phyloP scores from a whole-genome alignment of 106 monocot genomes.

The Amphibolis antarctica region DNA sequence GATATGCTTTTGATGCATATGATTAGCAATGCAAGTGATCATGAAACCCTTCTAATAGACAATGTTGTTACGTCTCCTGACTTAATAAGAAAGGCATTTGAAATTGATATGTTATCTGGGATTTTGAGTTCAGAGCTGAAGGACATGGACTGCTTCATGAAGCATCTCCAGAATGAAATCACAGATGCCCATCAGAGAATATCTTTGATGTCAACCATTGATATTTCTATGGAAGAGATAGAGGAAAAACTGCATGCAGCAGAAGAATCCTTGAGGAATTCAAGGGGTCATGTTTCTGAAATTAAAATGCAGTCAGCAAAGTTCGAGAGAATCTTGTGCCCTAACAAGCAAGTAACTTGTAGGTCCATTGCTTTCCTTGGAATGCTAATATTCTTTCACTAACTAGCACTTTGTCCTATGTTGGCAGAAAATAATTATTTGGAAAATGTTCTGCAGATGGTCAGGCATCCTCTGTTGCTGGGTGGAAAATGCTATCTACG shows the following conservation, averaged over 20 bases:
- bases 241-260: constrained; percentile 37
- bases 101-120: constrained; percentile 49
- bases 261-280: constrained; percentile 40
- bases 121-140: constrained; percentile 54
- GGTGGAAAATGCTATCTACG: constrained; percentile 30
- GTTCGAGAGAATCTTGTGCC: constrained; percentile 34
- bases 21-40: constrained; percentile 24
- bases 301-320: constrained; percentile 37
- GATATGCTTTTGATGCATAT: constrained; percentile 55
- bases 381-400: constrained; percentile 7
- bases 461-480: constrained; percentile 12
- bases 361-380: constrained; percentile 10
- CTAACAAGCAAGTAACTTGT: constrained; percentile 25
- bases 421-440: constrained; percentile 31
- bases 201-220: constrained; percentile 1
- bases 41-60: constrained; percentile 25
- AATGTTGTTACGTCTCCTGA: constrained; percentile 23
- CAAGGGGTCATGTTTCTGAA: constrained; percentile 43
- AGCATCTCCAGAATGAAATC: constrained; percentile 38
- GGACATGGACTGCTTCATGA: constrained; percentile 53
- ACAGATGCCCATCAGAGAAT: constrained; percentile 15
- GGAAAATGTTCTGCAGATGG: constrained; percentile 21
- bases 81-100: constrained; percentile 34
- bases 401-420: neutral
- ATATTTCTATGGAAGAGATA: constrained; percentile 23